phyloP scores from a whole-genome alignment of 306 rosid genomes.

The Sophora flavescens region DNA sequence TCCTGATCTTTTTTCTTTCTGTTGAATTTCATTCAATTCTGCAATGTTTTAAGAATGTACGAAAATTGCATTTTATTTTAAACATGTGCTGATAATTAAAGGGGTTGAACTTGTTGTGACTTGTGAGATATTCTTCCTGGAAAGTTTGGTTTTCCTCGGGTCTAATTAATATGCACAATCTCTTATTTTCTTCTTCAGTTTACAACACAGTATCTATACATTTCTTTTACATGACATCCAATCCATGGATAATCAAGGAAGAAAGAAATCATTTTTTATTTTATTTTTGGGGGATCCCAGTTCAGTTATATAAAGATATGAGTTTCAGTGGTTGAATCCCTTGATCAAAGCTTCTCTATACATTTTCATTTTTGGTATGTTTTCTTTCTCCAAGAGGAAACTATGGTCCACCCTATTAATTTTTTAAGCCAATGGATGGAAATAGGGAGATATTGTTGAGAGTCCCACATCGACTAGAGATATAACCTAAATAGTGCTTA shows the following conservation, averaged over 20 bases:
- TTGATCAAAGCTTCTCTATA: constrained; percentile 27
- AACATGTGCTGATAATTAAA: constrained; percentile 11
- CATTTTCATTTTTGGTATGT: constrained; percentile 1
- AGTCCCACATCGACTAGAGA: too few species aligned
- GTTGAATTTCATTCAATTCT: constrained; percentile 14
- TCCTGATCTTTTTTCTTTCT: constrained; percentile 11
- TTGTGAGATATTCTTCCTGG: neutral
- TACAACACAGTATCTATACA: neutral
- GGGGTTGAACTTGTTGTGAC: constrained; percentile 13
- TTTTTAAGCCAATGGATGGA: neutral
- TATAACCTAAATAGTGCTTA: too few species aligned
- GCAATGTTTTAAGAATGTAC: neutral
- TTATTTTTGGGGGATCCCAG: constrained; percentile 8
- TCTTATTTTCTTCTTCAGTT: constrained; percentile 14
- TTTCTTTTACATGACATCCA: constrained; percentile 33
- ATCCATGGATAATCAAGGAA: constrained; percentile 29
- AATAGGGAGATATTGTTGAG: neutral
- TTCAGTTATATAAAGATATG: constrained; percentile 11
- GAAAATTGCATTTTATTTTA: neutral
- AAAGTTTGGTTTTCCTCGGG: constrained; percentile 15
- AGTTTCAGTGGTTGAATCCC: neutral
- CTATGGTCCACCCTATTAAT: constrained; percentile 35
- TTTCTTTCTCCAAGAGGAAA: constrained; percentile 40
- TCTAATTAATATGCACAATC: neutral
- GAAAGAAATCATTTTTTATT: neutral